A percentile compares a stretch with the other conserved stretches of the same genome.
Evolutionary conservation across 345 rosid genomes (phyloP).

Genomic region (Acer negundo): DNA sequence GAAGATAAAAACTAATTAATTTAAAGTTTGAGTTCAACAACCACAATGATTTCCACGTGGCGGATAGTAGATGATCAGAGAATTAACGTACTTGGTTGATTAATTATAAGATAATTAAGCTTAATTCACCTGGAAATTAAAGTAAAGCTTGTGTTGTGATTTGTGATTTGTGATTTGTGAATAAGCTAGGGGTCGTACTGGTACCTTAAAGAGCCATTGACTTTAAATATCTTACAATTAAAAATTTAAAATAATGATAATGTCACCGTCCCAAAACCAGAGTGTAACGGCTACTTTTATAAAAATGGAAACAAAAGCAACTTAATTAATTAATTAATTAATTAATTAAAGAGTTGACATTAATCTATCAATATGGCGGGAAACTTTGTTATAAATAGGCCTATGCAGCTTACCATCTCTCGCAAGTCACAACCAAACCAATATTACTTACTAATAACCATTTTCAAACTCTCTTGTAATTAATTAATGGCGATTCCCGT

Average conservation of each 20-base stretch:
- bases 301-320: not conserved
- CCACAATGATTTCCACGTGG: no score
- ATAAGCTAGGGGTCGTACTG: not conserved
- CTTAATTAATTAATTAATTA: not conserved
- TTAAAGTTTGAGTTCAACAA: no score
- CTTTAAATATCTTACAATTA: conserved; percentile 1
- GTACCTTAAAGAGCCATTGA: conserved; percentile 27
- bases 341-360: conserved; percentile 20
- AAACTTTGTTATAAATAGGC: conserved; percentile 34
- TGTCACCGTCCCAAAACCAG: conserved; percentile 37
- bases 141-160: conserved; percentile 28
- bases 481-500: conserved; percentile 79
- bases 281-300: conserved; percentile 20
- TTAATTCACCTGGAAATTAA: not conserved
- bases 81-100: not conserved
- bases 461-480: conserved; percentile 3
- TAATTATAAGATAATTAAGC: not conserved
- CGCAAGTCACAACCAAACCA: not conserved
- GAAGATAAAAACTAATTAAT: no score
- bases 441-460: no score
- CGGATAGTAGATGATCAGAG: not conserved
- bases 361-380: conserved; percentile 19
- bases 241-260: not conserved
- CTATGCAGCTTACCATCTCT: not conserved
- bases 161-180: conserved; percentile 31